Conservation (phyloP, 164 flowering plant species). For the Buxus sempervirens region DNA sequence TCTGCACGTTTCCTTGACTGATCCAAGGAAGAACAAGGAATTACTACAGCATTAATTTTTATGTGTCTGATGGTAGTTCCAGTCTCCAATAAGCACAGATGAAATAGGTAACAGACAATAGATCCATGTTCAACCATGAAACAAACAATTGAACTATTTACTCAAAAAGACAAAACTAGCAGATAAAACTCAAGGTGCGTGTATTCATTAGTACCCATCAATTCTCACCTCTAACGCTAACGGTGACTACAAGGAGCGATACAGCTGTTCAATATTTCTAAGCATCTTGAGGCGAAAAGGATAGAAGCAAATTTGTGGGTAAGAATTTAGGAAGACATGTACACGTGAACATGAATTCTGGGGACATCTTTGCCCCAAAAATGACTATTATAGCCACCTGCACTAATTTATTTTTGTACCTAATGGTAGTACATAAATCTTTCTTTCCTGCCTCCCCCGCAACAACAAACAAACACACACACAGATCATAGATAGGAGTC, state of each 20-base stretch:
- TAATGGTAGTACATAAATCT: not conserved
- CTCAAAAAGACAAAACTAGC: too few species aligned
- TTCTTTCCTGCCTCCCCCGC: not conserved
- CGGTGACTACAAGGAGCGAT: not conserved
- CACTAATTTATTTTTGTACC: not conserved
- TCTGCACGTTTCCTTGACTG: too few species aligned
- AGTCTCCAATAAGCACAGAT: too few species aligned
- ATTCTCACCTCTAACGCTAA: not conserved
- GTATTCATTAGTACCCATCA: too few species aligned
- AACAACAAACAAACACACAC: slow-evolving; percentile 1
- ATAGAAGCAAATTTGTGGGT: not conserved
- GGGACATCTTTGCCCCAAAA: slow-evolving; percentile 3
- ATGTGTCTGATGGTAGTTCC: too few species aligned
- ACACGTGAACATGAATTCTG: not conserved
- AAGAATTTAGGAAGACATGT: slow-evolving; percentile 1
- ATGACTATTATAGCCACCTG: slow-evolving; percentile 7
- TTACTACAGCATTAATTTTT: too few species aligned
- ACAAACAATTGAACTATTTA: too few species aligned
- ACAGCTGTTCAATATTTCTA: not conserved
- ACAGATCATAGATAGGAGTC: not conserved
- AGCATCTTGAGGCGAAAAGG: not conserved
- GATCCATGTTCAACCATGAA: too few species aligned
- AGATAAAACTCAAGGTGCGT: too few species aligned
- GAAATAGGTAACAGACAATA: too few species aligned
- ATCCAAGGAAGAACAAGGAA: too few species aligned